These are phyloP conservation scores for Dioscorea dumetorum DNA, from an alignment of 106 monocot species.

Conservation along the genomic window DNA sequence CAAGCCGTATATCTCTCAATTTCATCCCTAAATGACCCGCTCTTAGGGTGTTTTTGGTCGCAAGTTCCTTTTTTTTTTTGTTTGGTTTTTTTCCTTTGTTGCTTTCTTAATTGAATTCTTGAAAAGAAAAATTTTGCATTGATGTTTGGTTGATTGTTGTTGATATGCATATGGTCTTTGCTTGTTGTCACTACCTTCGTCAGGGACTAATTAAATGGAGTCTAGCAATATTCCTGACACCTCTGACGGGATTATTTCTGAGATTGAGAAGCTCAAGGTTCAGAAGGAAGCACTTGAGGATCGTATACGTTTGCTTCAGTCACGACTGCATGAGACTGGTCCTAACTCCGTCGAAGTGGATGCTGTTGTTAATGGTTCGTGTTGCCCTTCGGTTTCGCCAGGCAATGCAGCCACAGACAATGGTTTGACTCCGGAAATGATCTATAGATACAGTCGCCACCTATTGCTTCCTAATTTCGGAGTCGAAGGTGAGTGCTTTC, in stretches of 20 bases:
- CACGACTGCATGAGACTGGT: conserved; percentile 23
- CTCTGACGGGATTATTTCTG: conserved; percentile 8
- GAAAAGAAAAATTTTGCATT: too few relatives aligned
- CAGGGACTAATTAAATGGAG: background rate
- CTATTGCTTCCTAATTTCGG: conserved; percentile 86
- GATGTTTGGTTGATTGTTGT: too few relatives aligned
- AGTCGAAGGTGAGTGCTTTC: conserved; percentile 46
- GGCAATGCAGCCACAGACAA: conserved; percentile 2
- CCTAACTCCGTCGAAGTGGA: background rate
- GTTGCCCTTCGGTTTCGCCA: background rate
- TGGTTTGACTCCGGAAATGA: conserved; percentile 65
- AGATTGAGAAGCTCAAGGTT: conserved; percentile 53
- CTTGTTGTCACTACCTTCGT: too few relatives aligned
- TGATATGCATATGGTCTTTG: too few relatives aligned
- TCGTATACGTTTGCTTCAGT: conserved; percentile 45
- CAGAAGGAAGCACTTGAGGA: conserved; percentile 55
- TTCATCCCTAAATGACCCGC: too few relatives aligned
- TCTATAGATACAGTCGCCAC: conserved; percentile 88
- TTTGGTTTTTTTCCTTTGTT: too few relatives aligned
- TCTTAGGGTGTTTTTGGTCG: too few relatives aligned
- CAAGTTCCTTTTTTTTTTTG: too few relatives aligned
- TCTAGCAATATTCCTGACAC: background rate
- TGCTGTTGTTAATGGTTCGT: background rate
- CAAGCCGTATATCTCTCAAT: too few relatives aligned
- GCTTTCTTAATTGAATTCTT: too few relatives aligned